A percentile compares a stretch with the other conserved stretches of the same genome.
phyloP scores from a whole-genome alignment of 495 filamentous ascomycete genomes.

The Xeromyces bisporus region DNA sequence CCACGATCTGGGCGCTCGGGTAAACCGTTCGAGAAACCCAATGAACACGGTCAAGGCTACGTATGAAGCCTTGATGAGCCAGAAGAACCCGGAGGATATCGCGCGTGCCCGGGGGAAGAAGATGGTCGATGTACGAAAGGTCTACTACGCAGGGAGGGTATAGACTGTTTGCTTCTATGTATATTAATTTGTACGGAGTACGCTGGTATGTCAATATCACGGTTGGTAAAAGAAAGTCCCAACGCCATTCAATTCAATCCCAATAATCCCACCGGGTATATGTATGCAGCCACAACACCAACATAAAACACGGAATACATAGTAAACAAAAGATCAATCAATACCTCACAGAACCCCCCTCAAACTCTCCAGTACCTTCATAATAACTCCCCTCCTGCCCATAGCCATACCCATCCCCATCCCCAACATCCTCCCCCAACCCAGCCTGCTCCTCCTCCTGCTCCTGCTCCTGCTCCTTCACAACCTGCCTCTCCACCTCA shows the following conservation, averaged over 20 bases:
- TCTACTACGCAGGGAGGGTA: conserved; percentile 80
- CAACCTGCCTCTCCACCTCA: conserved; percentile 22
- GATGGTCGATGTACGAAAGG: conserved; percentile 86
- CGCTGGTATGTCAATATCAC: too few relatives aligned
- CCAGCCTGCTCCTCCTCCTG: conserved; percentile 13
- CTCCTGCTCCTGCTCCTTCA: conserved; percentile 14
- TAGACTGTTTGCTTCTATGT: conserved; percentile 7
- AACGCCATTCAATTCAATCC: too few relatives aligned
- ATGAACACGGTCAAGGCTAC: conserved; percentile 95
- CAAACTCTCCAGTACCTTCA: too few relatives aligned
- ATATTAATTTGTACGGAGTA: neutral
- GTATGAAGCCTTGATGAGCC: conserved; percentile 61
- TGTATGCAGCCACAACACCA: too few relatives aligned
- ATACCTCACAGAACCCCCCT: too few relatives aligned
- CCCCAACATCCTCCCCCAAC: neutral
- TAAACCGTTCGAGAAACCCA: conserved; percentile 66
- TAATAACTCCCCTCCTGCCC: too few relatives aligned
- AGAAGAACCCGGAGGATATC: conserved; percentile 74
- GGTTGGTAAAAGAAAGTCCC: too few relatives aligned
- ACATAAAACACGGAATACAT: too few relatives aligned
- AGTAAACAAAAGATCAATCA: too few relatives aligned
- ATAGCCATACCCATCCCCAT: too few relatives aligned
- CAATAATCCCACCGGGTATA: too few relatives aligned
- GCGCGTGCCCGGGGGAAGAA: conserved; percentile 79
- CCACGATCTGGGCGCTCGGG: conserved; percentile 63